Evolutionary conservation across 2,329 filamentous ascomycete genomes (phyloP).

Genomic region (Zymoseptoria crescenta): DNA sequence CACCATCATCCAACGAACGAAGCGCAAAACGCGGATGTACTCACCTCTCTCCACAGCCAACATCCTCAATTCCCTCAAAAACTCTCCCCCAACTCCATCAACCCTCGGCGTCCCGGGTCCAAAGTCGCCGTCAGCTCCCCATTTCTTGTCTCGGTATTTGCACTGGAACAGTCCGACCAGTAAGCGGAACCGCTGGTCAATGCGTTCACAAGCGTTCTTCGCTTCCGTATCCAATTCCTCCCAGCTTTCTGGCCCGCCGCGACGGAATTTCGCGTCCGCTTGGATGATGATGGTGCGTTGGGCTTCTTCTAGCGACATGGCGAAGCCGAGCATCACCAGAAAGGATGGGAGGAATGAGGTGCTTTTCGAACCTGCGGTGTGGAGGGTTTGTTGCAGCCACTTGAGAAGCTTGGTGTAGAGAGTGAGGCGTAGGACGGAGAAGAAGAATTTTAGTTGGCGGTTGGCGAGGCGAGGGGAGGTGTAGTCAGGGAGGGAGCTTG

Average conservation of each 20-base stretch:
- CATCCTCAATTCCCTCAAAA: constrained; percentile 31
- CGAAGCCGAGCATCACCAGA: constrained; percentile 39
- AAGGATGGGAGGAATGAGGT: constrained; percentile 41
- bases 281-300: constrained; percentile 41
- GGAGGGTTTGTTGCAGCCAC: constrained; percentile 41
- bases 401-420: constrained; percentile 39
- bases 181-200: constrained; percentile 39
- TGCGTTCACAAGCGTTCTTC: constrained; percentile 35
- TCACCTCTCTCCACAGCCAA: constrained; percentile 38
- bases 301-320: constrained; percentile 42
- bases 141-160: constrained; percentile 39
- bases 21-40: constrained; percentile 16
- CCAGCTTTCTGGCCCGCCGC: constrained; percentile 16
- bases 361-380: constrained; percentile 34
- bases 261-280: constrained; percentile 31
- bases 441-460: constrained; percentile 45
- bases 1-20: background rate
- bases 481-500: constrained; percentile 9
- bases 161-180: constrained; percentile 40
- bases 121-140: constrained; percentile 31
- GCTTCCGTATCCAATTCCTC: constrained; percentile 20
- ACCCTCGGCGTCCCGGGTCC: constrained; percentile 34
- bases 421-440: constrained; percentile 35
- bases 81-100: constrained; percentile 30
- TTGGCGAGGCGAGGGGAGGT: constrained; percentile 40